phyloP scores from a whole-genome alignment of 768 basidiomycete genomes.

The Boletus speciosus region DNA sequence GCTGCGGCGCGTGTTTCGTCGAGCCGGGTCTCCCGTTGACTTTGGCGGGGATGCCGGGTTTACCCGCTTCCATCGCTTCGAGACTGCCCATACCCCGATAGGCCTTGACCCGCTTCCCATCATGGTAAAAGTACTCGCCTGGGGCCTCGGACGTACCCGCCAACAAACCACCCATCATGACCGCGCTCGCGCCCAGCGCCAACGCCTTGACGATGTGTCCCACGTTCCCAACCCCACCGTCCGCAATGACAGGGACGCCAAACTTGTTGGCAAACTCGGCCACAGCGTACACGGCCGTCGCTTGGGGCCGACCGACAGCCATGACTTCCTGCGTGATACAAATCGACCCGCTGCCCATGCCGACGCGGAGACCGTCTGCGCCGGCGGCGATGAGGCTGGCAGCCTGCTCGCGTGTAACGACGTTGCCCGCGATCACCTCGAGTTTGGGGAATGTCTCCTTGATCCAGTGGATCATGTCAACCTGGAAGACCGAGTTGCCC shows the following conservation, averaged over 20 bases:
- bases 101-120: conserved; percentile 97
- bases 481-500: conserved; percentile 91
- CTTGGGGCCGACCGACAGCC: conserved; percentile 98
- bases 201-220: conserved; percentile 98
- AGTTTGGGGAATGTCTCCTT: conserved; percentile 80
- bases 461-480: conserved; percentile 94
- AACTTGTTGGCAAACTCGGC: conserved; percentile 91
- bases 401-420: conserved; percentile 97
- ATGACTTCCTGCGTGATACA: conserved; percentile 99
- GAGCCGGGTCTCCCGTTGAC: conserved; percentile 27
- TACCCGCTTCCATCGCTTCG: conserved; percentile 87
- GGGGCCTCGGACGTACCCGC: conserved; percentile 97
- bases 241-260: conserved; percentile 94
- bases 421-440: conserved; percentile 95
- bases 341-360: conserved; percentile 98
- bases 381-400: conserved; percentile 91
- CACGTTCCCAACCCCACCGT: conserved; percentile 93
- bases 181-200: conserved; percentile 88
- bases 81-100: conserved; percentile 98
- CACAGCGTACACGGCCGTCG: conserved; percentile 96
- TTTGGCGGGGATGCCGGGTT: conserved; percentile 31
- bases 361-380: conserved; percentile 91
- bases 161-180: conserved; percentile 98
- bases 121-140: conserved; percentile 99
- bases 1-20: conserved; percentile 47